Conservation (phyloP, 139 green algal species). For the Chlorella sp. region DNA sequence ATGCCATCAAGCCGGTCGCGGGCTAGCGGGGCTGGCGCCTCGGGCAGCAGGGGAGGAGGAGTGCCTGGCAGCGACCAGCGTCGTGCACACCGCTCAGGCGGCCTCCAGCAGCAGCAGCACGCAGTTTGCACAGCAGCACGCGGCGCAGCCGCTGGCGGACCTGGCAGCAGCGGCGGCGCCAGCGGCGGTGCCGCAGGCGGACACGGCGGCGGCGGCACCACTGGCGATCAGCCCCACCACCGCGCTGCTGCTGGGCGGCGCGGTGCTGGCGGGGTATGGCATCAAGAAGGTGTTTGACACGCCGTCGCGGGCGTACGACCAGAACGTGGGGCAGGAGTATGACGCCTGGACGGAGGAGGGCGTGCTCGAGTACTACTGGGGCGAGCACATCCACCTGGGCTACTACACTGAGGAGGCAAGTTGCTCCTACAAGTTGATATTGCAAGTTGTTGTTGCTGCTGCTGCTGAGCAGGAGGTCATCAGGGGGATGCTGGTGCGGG, state of each 20-base stretch:
- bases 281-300: conserved; percentile 78
- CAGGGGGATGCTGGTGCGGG: too few relatives aligned
- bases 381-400: conserved; percentile 97
- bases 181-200: not conserved
- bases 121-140: not conserved
- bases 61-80: not conserved
- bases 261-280: conserved; percentile 31
- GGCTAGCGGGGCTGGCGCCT: too few relatives aligned
- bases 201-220: not conserved
- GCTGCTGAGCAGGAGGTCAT: too few relatives aligned
- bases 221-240: not conserved
- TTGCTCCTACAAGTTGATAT: too few relatives aligned
- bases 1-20: too few relatives aligned
- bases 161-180: conserved; percentile 18
- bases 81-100: not conserved
- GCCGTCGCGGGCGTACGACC: conserved; percentile 79
- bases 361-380: conserved; percentile 91
- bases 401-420: conserved; percentile 83
- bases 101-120: conserved; percentile 14
- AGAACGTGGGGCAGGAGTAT: conserved; percentile 93
- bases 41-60: too few relatives aligned
- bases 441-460: not conserved
- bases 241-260: conserved; percentile 32
- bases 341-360: conserved; percentile 91
- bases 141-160: conserved; percentile 11